phyloP scores from a whole-genome alignment of 139 green algal genomes.

The Coccomyxa sp. region DNA sequence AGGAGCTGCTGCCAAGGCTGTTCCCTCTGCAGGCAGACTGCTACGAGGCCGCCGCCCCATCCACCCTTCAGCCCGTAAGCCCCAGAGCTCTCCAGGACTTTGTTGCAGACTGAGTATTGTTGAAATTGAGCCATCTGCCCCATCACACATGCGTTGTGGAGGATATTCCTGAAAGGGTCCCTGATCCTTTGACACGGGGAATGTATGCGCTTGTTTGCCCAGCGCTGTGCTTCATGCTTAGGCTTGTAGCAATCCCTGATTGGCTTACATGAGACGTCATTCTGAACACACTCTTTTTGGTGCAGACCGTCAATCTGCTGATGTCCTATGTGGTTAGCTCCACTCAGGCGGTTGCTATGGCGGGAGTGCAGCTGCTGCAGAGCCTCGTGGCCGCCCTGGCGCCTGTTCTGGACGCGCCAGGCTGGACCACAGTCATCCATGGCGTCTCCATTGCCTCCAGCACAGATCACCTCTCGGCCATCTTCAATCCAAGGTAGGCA shows the following conservation, averaged over 20 bases:
- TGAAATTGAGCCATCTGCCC: too few relatives aligned
- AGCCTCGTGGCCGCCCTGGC: slow-evolving; percentile 1
- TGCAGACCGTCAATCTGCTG: slow-evolving; percentile 13
- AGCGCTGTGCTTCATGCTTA: too few relatives aligned
- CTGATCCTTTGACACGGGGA: too few relatives aligned
- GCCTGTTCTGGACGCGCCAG: neutral
- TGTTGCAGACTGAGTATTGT: too few relatives aligned
- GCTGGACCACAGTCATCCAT: slow-evolving; percentile 2
- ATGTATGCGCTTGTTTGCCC: too few relatives aligned
- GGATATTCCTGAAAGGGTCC: too few relatives aligned
- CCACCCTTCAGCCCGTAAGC: slow-evolving; percentile 8
- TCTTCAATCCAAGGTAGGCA: neutral
- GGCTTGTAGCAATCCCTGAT: too few relatives aligned
- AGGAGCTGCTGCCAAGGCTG: neutral
- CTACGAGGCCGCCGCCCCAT: neutral
- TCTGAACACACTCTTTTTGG: too few relatives aligned
- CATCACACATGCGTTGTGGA: too few relatives aligned
- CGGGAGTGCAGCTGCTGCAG: slow-evolving; percentile 10
- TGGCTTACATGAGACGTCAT: too few relatives aligned
- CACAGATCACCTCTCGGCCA: neutral
- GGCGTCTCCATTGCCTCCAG: slow-evolving; percentile 5
- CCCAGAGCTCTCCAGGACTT: too few relatives aligned
- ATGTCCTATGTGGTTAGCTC: slow-evolving; percentile 14
- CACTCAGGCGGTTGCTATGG: slow-evolving; percentile 8
- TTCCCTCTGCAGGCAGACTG: neutral